These are phyloP conservation scores for Malassezia nana DNA, from an alignment of 1,284 basidiomycete species.

Conservation along the genomic window DNA sequence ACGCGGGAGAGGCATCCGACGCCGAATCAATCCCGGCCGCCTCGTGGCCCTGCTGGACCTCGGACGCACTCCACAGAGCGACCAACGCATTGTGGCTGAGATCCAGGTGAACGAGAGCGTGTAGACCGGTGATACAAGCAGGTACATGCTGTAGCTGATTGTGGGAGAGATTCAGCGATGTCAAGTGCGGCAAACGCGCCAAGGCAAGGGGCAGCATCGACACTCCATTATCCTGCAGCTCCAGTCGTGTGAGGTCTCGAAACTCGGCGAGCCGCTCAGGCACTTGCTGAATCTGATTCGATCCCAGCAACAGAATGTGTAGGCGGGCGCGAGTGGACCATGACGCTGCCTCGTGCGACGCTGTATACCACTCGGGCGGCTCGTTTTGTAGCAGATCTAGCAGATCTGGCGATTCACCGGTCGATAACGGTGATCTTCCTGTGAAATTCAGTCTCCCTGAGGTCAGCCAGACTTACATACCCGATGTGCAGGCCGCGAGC, in stretches of 20 bases:
- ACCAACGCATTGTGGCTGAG: constrained; percentile 36
- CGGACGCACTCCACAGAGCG: constrained; percentile 28
- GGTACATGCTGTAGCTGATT: constrained; percentile 32
- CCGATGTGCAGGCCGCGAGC: neutral
- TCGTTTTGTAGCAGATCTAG: neutral
- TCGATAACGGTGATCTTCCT: neutral
- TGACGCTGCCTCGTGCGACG: neutral
- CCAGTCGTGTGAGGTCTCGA: constrained; percentile 26
- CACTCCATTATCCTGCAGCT: constrained; percentile 37
- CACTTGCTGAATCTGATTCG: constrained; percentile 26
- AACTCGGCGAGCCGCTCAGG: constrained; percentile 30
- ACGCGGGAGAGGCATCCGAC: neutral
- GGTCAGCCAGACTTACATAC: neutral
- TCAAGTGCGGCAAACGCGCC: constrained; percentile 28
- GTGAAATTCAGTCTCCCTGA: constrained; percentile 8
- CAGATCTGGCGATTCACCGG: neutral
- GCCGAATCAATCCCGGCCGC: neutral
- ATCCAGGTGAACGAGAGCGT: constrained; percentile 31
- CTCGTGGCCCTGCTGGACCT: neutral
- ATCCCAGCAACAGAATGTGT: constrained; percentile 25
- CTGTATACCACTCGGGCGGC: constrained; percentile 4
- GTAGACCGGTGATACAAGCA: constrained; percentile 25
- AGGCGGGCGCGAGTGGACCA: constrained; percentile 35
- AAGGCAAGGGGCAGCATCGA: constrained; percentile 21
- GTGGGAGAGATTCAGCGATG: constrained; percentile 28